Evolutionary conservation across 441 rosid genomes (phyloP).

Genomic region (Euphorbia celastroides): DNA sequence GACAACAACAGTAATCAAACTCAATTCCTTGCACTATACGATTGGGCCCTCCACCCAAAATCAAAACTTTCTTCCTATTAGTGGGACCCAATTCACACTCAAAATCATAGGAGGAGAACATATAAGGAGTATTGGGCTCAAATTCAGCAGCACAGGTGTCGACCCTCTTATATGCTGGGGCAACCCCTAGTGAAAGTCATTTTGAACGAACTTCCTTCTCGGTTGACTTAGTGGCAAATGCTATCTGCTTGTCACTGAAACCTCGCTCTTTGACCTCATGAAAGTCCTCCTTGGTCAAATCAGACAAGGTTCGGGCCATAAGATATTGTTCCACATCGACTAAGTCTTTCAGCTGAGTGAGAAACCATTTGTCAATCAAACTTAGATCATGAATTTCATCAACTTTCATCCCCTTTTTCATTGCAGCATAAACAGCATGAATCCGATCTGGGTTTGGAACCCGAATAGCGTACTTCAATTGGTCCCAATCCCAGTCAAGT

Average conservation of each 20-base stretch:
- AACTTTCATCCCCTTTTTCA: conserved; percentile 93
- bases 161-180: conserved; percentile 84
- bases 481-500: conserved; percentile 89
- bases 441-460: conserved; percentile 87
- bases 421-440: conserved; percentile 88
- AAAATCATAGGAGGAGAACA: conserved; percentile 93
- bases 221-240: conserved; percentile 79
- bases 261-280: conserved; percentile 77
- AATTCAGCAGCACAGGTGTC: conserved; percentile 99
- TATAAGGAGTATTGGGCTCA: conserved; percentile 92
- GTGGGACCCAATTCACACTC: conserved; percentile 96
- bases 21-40: conserved; percentile 98
- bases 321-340: conserved; percentile 90
- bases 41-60: conserved; percentile 97
- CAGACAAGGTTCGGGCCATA: conserved; percentile 46
- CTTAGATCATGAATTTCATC: conserved; percentile 75
- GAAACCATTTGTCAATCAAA: conserved; percentile 91
- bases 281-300: conserved; percentile 72
- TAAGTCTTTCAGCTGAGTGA: conserved; percentile 79
- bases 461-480: conserved; percentile 74
- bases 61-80: conserved; percentile 69
- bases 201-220: conserved; percentile 76
- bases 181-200: conserved; percentile 62
- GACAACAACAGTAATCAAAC: conserved; percentile 98
- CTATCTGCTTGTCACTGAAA: conserved; percentile 91